Conservation (phyloP, 768 basidiomycete genomes). For the Termitomyces sp. region DNA sequence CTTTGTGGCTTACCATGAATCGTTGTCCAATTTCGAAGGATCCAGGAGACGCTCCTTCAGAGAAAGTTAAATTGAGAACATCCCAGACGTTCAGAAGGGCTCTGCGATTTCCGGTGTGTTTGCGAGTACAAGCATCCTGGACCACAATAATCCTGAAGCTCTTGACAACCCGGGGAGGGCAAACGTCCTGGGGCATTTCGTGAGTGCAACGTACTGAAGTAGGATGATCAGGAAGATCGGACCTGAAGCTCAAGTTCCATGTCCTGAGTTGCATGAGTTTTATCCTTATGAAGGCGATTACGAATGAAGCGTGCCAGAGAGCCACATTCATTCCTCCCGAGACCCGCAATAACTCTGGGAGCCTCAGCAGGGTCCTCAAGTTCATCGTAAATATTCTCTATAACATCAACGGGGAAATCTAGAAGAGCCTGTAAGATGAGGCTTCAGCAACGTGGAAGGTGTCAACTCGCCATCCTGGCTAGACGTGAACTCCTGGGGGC, state of each 20-base stretch:
- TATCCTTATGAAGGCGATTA: constrained; percentile 42
- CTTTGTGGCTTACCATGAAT: constrained; percentile 50
- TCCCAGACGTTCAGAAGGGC: constrained; percentile 89
- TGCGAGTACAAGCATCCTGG: constrained; percentile 52
- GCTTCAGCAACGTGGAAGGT: neutral
- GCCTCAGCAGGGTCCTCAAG: constrained; percentile 54
- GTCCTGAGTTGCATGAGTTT: constrained; percentile 46
- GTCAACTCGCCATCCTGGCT: constrained; percentile 33
- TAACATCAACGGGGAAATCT: constrained; percentile 41
- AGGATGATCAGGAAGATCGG: constrained; percentile 12
- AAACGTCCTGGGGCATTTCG: constrained; percentile 35
- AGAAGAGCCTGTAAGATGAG: constrained; percentile 2
- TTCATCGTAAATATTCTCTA: constrained; percentile 56
- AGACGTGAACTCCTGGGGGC: constrained; percentile 34
- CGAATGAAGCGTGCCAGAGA: constrained; percentile 56
- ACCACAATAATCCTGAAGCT: constrained; percentile 71
- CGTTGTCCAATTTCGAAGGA: constrained; percentile 57
- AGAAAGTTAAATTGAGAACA: constrained; percentile 42
- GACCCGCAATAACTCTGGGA: constrained; percentile 32
- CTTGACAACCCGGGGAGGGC: constrained; percentile 70
- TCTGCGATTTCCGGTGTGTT: constrained; percentile 46
- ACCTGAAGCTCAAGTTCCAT: constrained; percentile 76
- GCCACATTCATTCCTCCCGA: constrained; percentile 45
- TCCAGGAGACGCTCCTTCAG: constrained; percentile 45
- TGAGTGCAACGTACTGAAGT: neutral